These are phyloP conservation scores for Leccinum huronense DNA, from an alignment of 1,284 basidiomycete genomes.

Conservation along the genomic window DNA sequence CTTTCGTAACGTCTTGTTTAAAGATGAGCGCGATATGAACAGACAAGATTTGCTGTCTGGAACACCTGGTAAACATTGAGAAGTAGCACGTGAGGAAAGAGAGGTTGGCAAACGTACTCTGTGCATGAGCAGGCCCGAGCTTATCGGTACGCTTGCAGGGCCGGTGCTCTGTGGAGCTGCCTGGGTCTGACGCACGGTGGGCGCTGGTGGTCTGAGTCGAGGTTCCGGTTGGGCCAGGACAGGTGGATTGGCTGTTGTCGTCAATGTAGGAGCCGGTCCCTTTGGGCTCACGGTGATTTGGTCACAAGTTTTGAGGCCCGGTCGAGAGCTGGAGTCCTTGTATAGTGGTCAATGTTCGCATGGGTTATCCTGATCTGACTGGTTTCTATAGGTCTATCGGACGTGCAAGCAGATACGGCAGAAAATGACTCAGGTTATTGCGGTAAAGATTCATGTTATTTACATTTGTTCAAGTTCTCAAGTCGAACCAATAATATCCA, in stretches of 20 bases:
- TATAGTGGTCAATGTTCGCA: slow-evolving; percentile 65
- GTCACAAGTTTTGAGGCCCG: slow-evolving; percentile 76
- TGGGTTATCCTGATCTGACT: slow-evolving; percentile 90
- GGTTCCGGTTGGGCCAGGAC: slow-evolving; percentile 12
- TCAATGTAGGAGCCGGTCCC: slow-evolving; percentile 23
- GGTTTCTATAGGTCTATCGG: slow-evolving; percentile 2
- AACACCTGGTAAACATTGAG: slow-evolving; percentile 56
- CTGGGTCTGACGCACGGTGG: slow-evolving; percentile 12
- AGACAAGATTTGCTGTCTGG: slow-evolving; percentile 94
- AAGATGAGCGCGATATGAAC: slow-evolving; percentile 85
- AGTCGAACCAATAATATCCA: too few species aligned
- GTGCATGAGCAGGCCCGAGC: slow-evolving; percentile 65
- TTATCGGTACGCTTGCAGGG: slow-evolving; percentile 56
- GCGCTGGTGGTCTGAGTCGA: slow-evolving; percentile 10
- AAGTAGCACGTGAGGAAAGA: neutral
- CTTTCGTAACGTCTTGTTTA: slow-evolving; percentile 72
- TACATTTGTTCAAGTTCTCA: too few species aligned
- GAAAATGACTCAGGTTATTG: slow-evolving; percentile 64
- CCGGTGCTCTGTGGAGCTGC: slow-evolving; percentile 34
- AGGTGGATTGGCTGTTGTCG: slow-evolving; percentile 10
- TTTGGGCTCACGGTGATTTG: slow-evolving; percentile 76
- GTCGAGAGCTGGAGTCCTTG: slow-evolving; percentile 69
- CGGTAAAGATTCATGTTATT: neutral
- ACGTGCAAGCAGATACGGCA: neutral
- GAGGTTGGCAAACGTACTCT: slow-evolving; percentile 42